Conservation (phyloP, 1,284 basidiomycete genomes). For the Sphagnurus paluster region DNA sequence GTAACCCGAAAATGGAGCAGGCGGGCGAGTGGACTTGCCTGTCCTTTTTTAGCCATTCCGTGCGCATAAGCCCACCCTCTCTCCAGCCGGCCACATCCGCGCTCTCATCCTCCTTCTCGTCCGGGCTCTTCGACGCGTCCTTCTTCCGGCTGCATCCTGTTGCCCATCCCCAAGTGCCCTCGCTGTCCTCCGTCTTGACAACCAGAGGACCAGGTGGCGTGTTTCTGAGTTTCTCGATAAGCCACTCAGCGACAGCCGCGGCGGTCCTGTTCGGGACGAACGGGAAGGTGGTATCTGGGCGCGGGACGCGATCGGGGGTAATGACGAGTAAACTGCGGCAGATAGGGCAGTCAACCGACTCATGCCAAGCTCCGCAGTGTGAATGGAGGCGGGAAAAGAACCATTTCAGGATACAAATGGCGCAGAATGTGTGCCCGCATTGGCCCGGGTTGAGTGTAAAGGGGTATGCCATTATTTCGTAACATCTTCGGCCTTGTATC, state of each 20-base stretch:
- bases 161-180: constrained; percentile 31
- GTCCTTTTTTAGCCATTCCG: constrained; percentile 54
- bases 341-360: constrained; percentile 63
- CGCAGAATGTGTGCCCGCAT: constrained; percentile 69
- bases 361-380: constrained; percentile 64
- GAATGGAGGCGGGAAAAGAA: constrained; percentile 63
- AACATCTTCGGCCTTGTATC: constrained; percentile 34
- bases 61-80: constrained; percentile 43
- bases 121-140: constrained; percentile 36
- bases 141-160: constrained; percentile 33
- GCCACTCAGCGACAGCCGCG: constrained; percentile 46
- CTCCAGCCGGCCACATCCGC: constrained; percentile 44
- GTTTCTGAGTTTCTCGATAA: constrained; percentile 45
- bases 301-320: constrained; percentile 50
- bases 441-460: constrained; percentile 52
- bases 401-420: constrained; percentile 63
- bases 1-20: constrained; percentile 8
- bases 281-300: constrained; percentile 50
- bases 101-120: constrained; percentile 25
- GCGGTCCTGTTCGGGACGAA: constrained; percentile 61
- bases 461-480: constrained; percentile 55
- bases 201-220: constrained; percentile 32
- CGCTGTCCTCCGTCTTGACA: constrained; percentile 41
- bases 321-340: constrained; percentile 55
- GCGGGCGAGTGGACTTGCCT: constrained; percentile 37